Evolutionary conservation across 106 monocot genomes (phyloP), one percentile per base, ranked within the genome.

Genomic region (Dendrobium officinale): DNA sequence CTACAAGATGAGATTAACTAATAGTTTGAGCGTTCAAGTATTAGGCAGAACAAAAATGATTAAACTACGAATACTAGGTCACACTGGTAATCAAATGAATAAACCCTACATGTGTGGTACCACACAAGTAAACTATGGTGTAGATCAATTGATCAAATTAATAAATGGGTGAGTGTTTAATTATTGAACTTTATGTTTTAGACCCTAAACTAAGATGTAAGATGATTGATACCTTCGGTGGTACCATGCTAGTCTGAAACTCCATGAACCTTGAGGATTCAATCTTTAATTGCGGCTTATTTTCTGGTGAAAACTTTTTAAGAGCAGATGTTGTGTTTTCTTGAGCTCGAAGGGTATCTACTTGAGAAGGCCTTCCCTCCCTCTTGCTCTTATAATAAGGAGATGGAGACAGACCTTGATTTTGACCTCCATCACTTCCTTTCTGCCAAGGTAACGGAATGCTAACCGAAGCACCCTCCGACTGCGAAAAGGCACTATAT

Each of bases 401-500:
- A 72, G 37, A 72, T 58, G 86, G 85, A 31, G 83, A 76, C 42
- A 84, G 13, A 8, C 18, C 79, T 24, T 82, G 61, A 43, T 74
- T 82, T 42, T 8, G 68, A 22, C 86, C 80, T 7, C 74, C 77
- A 79, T 67, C 42, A 58, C 41, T 84, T 22, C 54, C 76, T 47
- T 74, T 58, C 37, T 80, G 27, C 64, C 64, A 24, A 26, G 7
- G 26, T 11, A 66, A 37, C 11, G 82, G 81, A 74, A 88, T 87
- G 49, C 84, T 82, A 70, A 88, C 80, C 1, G 89, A 88, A 64
- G 88, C 88, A 83, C 91, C 92, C 78, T 90, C 87, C 11, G 86
- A 85, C 47, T 89, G 77, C 41, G 84, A 61, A 67, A 91, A 83
- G 77, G 79, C 66, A 67, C 43, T 81, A 43, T 42, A 79, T 40